These are phyloP conservation scores for Pythium apleroticum DNA, from an alignment of 352 stramenopile genomes.

Conservation along the genomic window DNA sequence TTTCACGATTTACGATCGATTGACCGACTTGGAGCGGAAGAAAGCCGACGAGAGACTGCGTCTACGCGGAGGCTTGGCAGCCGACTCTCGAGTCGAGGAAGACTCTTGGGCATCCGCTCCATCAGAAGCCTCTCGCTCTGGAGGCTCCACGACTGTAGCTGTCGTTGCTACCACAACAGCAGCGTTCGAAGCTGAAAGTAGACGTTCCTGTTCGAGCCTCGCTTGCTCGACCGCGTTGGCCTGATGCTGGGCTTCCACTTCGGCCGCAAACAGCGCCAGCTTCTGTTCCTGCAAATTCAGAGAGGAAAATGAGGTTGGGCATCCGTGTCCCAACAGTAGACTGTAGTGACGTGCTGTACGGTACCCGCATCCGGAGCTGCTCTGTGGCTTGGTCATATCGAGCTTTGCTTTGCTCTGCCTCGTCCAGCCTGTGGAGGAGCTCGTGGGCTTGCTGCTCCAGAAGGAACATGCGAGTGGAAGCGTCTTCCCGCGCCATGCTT, in stretches of 20 bases:
- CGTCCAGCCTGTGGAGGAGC: conserved; percentile 1
- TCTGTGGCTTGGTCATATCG: neutral
- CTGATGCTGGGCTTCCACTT: conserved; percentile 36
- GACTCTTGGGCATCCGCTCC: neutral
- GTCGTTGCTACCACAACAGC: neutral
- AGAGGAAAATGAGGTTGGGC: neutral
- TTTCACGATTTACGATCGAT: neutral
- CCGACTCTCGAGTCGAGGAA: neutral
- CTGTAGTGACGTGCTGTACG: neutral
- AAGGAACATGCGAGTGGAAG: neutral
- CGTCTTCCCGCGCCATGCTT: neutral
- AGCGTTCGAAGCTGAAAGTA: no score
- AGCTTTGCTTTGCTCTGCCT: neutral
- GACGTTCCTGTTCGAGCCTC: conserved; percentile 14
- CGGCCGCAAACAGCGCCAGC: conserved; percentile 26
- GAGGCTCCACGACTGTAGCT: neutral
- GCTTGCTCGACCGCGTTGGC: conserved; percentile 16
- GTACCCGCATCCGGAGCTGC: conserved; percentile 4
- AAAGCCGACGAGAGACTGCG: conserved; percentile 4
- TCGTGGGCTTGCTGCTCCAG: neutral
- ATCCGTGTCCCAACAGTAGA: neutral
- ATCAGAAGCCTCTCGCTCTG: neutral
- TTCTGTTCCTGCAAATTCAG: conserved; percentile 23
- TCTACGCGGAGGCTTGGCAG: neutral
- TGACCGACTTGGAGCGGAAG: conserved; percentile 10